phyloP scores from a whole-genome alignment of 2,329 filamentous ascomycete species.

The Leptosphaerulina australis region DNA sequence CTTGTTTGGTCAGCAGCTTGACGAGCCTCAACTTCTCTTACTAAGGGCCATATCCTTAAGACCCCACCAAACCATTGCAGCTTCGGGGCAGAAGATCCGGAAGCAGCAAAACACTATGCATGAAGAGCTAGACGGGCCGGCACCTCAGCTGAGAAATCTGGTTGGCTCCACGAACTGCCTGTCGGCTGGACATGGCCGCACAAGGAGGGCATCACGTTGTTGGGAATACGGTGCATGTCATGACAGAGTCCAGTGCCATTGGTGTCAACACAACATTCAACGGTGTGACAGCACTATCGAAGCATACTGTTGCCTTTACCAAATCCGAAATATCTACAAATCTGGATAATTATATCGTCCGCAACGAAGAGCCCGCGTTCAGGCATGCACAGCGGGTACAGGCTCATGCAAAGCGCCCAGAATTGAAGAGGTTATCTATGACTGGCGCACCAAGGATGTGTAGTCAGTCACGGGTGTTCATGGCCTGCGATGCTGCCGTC shows the following conservation, averaged over 20 bases:
- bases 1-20: constrained; percentile 40
- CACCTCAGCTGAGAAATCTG: constrained; percentile 33
- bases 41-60: constrained; percentile 30
- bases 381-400: constrained; percentile 43
- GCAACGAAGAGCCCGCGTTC: constrained; percentile 50
- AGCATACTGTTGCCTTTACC: constrained; percentile 40
- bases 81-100: constrained; percentile 30
- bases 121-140: constrained; percentile 40
- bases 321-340: constrained; percentile 5
- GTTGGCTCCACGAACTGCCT: constrained; percentile 50
- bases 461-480: constrained; percentile 51
- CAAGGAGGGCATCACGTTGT: constrained; percentile 46
- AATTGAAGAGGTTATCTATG: constrained; percentile 57
- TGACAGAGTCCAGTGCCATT: constrained; percentile 48
- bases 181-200: constrained; percentile 49
- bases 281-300: constrained; percentile 44
- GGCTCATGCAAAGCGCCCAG: constrained; percentile 52
- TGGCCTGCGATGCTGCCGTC: too few relatives aligned
- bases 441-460: constrained; percentile 53
- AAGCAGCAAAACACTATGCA: constrained; percentile 26
- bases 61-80: constrained; percentile 30
- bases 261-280: constrained; percentile 49
- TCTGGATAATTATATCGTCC: constrained; percentile 36
- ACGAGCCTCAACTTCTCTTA: constrained; percentile 38
- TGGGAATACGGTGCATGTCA: constrained; percentile 53